phyloP scores from a whole-genome alignment of 2,329 filamentous ascomycete genomes.

The Alternaria hordeiaustralica region DNA sequence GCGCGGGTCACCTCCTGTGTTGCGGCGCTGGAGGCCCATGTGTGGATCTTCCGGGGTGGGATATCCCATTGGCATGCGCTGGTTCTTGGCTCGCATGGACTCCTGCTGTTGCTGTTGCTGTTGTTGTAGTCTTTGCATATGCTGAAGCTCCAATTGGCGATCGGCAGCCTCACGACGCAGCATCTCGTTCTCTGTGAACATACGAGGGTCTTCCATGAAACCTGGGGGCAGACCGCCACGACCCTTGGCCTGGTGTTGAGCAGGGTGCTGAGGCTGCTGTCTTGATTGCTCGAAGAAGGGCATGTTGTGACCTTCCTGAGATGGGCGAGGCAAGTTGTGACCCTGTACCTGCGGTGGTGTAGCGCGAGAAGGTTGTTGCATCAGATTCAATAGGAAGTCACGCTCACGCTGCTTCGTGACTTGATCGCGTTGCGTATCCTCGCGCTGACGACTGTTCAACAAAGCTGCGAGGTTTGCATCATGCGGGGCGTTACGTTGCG shows the following conservation, averaged over 20 bases:
- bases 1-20: slow-evolving; percentile 44
- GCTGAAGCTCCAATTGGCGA: slow-evolving; percentile 37
- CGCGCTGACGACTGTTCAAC: slow-evolving; percentile 49
- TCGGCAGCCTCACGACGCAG: slow-evolving; percentile 41
- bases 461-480: slow-evolving; percentile 44
- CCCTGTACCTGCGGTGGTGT: slow-evolving; percentile 44
- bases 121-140: slow-evolving; percentile 37
- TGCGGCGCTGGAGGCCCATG: slow-evolving; percentile 46
- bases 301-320: slow-evolving; percentile 40
- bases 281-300: slow-evolving; percentile 44
- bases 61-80: slow-evolving; percentile 41
- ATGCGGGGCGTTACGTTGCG: slow-evolving; percentile 38
- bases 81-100: slow-evolving; percentile 41
- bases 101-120: slow-evolving; percentile 32
- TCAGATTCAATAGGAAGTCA: slow-evolving; percentile 86
- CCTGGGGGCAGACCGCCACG: slow-evolving; percentile 46
- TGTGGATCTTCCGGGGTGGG: slow-evolving; percentile 43
- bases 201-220: slow-evolving; percentile 46
- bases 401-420: slow-evolving; percentile 66
- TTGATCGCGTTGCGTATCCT: slow-evolving; percentile 46
- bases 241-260: slow-evolving; percentile 39
- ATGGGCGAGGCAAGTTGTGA: slow-evolving; percentile 46
- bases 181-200: slow-evolving; percentile 42
- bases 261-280: slow-evolving; percentile 42
- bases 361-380: slow-evolving; percentile 64